A percentile compares a stretch with the other conserved stretches of the same genome.
Conservation (phyloP, 768 basidiomycete genomes). For the Panus rudis region DNA sequence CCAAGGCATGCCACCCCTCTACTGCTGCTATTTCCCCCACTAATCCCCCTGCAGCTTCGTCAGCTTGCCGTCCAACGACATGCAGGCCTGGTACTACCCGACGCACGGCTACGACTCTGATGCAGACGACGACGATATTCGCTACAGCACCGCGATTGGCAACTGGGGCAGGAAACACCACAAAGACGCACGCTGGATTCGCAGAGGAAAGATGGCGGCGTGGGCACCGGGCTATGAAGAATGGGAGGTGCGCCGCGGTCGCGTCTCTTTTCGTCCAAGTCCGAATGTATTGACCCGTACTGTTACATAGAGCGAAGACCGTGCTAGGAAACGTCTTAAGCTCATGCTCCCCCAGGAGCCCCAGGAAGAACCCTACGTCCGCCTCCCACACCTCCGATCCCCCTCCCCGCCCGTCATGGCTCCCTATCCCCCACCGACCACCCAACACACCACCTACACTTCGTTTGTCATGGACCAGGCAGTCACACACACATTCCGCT, state of each 20-base stretch:
- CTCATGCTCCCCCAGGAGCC: conserved; percentile 51
- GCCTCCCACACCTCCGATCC: conserved; percentile 68
- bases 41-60: conserved; percentile 12
- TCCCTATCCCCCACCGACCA: conserved; percentile 64
- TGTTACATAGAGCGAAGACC: conserved; percentile 60
- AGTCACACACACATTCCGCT: conserved; percentile 78
- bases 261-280: background rate
- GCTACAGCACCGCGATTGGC: conserved; percentile 42
- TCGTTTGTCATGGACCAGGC: conserved; percentile 84
- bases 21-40: background rate
- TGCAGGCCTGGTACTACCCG: conserved; percentile 79
- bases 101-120: conserved; percentile 68
- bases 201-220: conserved; percentile 71
- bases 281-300: conserved; percentile 2
- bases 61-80: conserved; percentile 46
- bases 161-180: conserved; percentile 83
- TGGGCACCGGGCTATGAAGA: conserved; percentile 85
- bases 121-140: conserved; percentile 44
- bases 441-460: conserved; percentile 68
- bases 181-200: conserved; percentile 75
- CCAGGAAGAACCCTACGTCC: conserved; percentile 66
- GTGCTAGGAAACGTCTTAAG: conserved; percentile 74
- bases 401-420: conserved; percentile 74
- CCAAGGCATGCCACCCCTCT: conserved; percentile 11
- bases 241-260: conserved; percentile 58